Conservation (phyloP, 805 yeast species). For the Millerozyma miso region DNA sequence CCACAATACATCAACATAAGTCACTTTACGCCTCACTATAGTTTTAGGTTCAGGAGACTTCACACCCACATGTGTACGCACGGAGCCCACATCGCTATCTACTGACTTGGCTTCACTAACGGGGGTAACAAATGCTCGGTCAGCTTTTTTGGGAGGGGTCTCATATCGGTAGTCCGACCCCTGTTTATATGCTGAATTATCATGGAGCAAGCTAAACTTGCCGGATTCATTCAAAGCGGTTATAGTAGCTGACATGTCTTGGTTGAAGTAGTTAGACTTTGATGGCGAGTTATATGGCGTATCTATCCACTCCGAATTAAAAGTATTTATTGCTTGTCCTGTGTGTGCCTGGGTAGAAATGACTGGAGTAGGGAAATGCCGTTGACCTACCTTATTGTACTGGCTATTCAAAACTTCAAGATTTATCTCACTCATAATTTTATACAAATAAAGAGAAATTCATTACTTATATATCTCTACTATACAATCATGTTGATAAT, state of each 20-base stretch:
- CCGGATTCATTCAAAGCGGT: conserved; percentile 2
- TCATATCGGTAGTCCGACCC: conserved; percentile 9
- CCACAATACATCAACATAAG: conserved; percentile 44
- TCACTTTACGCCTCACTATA: conserved; percentile 8
- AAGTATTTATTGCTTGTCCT: conserved; percentile 8
- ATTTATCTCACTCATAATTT: background rate
- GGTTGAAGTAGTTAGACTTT: conserved; percentile 6
- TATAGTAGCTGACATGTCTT: conserved; percentile 12
- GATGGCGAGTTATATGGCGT: conserved; percentile 13
- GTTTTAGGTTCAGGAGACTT: background rate
- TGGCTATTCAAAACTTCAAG: background rate
- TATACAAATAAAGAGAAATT: background rate
- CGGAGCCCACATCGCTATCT: background rate
- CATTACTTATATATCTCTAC: background rate
- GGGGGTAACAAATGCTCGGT: conserved; percentile 6
- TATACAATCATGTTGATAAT: background rate
- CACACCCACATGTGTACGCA: background rate
- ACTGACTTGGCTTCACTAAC: conserved; percentile 3
- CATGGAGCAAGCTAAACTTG: conserved; percentile 10
- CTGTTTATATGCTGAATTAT: background rate
- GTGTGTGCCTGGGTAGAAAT: conserved; percentile 2
- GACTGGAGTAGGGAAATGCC: background rate
- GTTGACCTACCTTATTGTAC: background rate
- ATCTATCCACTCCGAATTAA: conserved; percentile 26
- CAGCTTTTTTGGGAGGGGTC: conserved; percentile 9